Conservation (phyloP, 2,329 filamentous ascomycete species). For the Thelonectria rubi region DNA sequence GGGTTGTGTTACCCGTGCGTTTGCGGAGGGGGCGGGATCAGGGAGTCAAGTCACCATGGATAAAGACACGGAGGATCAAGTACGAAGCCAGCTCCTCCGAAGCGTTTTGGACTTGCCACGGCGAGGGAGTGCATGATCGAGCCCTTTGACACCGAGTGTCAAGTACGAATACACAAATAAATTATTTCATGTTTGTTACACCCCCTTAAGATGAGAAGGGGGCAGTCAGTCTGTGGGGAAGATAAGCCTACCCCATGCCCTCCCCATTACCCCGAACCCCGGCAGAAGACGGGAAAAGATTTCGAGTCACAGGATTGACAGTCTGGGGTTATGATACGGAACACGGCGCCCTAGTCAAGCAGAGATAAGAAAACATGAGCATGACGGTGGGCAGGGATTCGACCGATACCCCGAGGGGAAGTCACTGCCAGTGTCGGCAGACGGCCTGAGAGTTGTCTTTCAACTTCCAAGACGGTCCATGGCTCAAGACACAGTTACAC, state of each 20-base stretch:
- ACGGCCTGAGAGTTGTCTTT: conserved; percentile 14
- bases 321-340: conserved; percentile 39
- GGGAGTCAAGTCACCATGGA: not conserved
- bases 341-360: conserved; percentile 9
- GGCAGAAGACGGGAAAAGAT: conserved; percentile 33
- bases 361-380: conserved; percentile 35
- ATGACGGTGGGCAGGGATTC: conserved; percentile 14
- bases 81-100: conserved; percentile 4
- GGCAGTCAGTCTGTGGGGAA: conserved; percentile 40
- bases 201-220: conserved; percentile 21
- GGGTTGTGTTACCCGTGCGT: conserved; percentile 18
- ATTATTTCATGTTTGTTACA: conserved; percentile 6
- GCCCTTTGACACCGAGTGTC: conserved; percentile 8
- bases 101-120: conserved; percentile 4
- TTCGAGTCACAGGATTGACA: conserved; percentile 37
- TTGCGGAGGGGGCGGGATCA: conserved; percentile 20
- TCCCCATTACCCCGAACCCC: conserved; percentile 29
- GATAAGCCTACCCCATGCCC: conserved; percentile 37
- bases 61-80: conserved; percentile 2
- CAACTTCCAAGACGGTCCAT: conserved; percentile 19
- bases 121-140: conserved; percentile 16
- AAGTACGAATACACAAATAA: conserved; percentile 13
- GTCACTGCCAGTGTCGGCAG: conserved; percentile 9
- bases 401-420: conserved; percentile 16
- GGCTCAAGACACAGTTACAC: conserved; percentile 22